Conservation (phyloP, 768 basidiomycete species). For the Psilocybe subaeruginosa region DNA sequence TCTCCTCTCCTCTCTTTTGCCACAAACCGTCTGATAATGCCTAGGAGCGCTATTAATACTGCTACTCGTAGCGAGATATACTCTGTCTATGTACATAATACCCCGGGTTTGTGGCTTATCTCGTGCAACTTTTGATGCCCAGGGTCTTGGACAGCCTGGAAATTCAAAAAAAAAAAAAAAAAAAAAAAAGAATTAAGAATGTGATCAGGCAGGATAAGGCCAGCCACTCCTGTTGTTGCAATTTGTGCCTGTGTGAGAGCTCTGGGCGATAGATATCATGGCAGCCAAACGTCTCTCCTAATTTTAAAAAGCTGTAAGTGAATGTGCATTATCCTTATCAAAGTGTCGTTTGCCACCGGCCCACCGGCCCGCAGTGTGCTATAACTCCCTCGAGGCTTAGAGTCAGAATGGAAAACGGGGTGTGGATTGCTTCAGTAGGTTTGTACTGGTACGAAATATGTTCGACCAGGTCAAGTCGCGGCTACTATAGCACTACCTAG, state of each 20-base stretch:
- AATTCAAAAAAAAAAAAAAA: too few species aligned
- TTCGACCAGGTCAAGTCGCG: neutral
- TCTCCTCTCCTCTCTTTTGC: neutral
- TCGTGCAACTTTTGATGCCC: neutral
- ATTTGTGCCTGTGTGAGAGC: neutral
- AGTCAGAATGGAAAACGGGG: too few species aligned
- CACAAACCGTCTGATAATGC: too few species aligned
- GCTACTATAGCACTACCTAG: neutral
- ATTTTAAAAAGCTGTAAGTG: too few species aligned
- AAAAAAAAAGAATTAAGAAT: neutral
- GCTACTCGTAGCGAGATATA: too few species aligned
- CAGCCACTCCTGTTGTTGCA: neutral
- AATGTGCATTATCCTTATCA: too few species aligned
- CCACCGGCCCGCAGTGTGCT: too few species aligned
- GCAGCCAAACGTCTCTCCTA: too few species aligned
- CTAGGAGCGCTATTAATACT: too few species aligned
- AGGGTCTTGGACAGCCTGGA: slow-evolving; percentile 1
- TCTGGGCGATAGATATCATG: too few species aligned
- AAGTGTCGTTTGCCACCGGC: too few species aligned
- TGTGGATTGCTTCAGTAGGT: neutral
- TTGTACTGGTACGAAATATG: neutral
- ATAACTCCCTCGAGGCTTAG: too few species aligned
- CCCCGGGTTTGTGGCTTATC: neutral
- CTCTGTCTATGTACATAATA: neutral
- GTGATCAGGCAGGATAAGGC: neutral